Evolutionary conservation across 805 yeast genomes (phyloP).

Genomic region (Nakazawaea anatomiae): DNA sequence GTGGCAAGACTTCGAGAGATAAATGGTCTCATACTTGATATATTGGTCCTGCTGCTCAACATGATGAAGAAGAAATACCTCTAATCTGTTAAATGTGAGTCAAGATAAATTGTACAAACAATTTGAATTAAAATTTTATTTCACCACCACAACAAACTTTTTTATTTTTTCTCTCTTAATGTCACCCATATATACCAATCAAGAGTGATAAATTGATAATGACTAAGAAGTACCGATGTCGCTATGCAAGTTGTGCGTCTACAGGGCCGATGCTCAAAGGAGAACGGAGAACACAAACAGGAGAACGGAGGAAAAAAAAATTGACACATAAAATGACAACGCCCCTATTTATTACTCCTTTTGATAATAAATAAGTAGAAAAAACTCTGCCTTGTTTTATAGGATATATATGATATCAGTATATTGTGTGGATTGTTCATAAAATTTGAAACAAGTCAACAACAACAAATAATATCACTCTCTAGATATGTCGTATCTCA

Average conservation of each 20-base stretch:
- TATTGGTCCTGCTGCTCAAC: neutral
- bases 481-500: neutral
- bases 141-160: neutral
- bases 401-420: no score
- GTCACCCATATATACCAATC: neutral
- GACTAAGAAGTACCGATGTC: slow-evolving; percentile 6
- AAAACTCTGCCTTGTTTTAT: no score
- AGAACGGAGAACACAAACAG: neutral
- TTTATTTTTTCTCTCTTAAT: neutral
- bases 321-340: neutral
- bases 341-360: neutral
- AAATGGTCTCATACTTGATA: neutral
- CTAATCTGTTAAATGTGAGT: neutral
- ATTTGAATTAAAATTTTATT: no score
- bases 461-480: no score
- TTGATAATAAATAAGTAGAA: no score
- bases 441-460: no score
- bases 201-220: slow-evolving; percentile 5
- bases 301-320: neutral
- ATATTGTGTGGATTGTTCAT: no score
- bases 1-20: slow-evolving; percentile 3
- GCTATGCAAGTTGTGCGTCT: neutral
- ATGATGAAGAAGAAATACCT: neutral
- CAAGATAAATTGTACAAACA: neutral
- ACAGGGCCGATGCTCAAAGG: neutral